Evolutionary conservation across 129 eudicot species (phyloP).

Genomic region (Flaveria trinervia): DNA sequence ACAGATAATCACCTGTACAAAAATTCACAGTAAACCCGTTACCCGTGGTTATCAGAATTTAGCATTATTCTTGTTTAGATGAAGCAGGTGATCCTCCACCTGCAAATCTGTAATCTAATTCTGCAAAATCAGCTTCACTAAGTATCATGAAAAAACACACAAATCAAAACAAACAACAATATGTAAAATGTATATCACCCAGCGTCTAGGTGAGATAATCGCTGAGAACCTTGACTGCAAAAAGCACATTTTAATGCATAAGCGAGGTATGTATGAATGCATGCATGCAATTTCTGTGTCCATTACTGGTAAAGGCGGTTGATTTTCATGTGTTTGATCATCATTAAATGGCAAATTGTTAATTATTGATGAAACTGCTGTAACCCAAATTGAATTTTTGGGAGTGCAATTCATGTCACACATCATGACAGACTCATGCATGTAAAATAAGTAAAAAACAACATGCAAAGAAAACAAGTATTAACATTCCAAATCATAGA

Average conservation of each 20-base stretch:
- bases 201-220: constrained; percentile 32
- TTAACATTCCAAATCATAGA: constrained; percentile 48
- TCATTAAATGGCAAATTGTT: too few relatives aligned
- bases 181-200: constrained; percentile 1
- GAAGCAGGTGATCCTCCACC: constrained; percentile 73
- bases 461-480: constrained; percentile 1
- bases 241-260: constrained; percentile 18
- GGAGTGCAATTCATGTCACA: constrained; percentile 12
- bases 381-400: neutral
- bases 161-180: neutral
- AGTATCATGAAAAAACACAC: neutral
- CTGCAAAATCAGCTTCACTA: constrained; percentile 28
- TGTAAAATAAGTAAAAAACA: neutral
- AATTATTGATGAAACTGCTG: too few relatives aligned
- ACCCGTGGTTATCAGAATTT: constrained; percentile 29
- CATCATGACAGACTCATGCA: constrained; percentile 13
- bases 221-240: constrained; percentile 53
- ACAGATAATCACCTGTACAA: constrained; percentile 55
- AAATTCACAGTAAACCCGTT: constrained; percentile 46
- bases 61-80: constrained; percentile 32
- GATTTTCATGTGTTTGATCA: neutral
- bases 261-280: neutral
- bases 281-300: neutral
- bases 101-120: constrained; percentile 52
- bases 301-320: neutral